These are phyloP conservation scores for Globisporangium iwayamae DNA, from an alignment of 352 stramenopile genomes.

Conservation along the genomic window DNA sequence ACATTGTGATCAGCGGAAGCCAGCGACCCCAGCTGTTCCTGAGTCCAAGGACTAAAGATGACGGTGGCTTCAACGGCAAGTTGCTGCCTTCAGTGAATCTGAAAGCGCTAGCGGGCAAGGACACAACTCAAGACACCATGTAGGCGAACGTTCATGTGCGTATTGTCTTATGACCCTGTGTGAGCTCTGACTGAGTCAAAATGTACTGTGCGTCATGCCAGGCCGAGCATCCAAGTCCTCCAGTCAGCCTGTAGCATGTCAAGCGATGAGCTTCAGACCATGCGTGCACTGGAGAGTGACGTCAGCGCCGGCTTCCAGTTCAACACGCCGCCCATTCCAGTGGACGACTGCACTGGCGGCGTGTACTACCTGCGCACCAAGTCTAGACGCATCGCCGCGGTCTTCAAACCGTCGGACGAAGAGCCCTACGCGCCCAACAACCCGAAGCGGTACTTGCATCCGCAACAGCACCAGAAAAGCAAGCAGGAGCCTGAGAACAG, in stretches of 20 bases:
- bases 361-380: slow-evolving; percentile 59
- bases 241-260: neutral
- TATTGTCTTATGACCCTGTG: neutral
- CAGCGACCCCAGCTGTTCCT: slow-evolving; percentile 8
- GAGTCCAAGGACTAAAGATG: neutral
- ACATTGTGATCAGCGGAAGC: slow-evolving; percentile 9
- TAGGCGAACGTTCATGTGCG: neutral
- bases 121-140: neutral
- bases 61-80: neutral
- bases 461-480: neutral
- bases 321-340: slow-evolving; percentile 31
- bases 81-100: neutral
- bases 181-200: neutral
- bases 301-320: slow-evolving; percentile 31
- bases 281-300: slow-evolving; percentile 24
- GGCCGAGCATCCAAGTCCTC: neutral
- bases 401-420: slow-evolving; percentile 71
- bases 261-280: slow-evolving; percentile 6
- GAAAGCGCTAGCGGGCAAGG: neutral
- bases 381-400: slow-evolving; percentile 34
- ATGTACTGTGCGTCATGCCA: neutral
- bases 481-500: neutral
- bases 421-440: slow-evolving; percentile 62
- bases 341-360: slow-evolving; percentile 60
- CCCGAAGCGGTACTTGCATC: slow-evolving; percentile 35